A percentile compares a stretch with the other conserved stretches of the same genome.
These are phyloP conservation scores for Suillus plorans DNA, from an alignment of 768 basidiomycete genomes.

Conservation along the genomic window DNA sequence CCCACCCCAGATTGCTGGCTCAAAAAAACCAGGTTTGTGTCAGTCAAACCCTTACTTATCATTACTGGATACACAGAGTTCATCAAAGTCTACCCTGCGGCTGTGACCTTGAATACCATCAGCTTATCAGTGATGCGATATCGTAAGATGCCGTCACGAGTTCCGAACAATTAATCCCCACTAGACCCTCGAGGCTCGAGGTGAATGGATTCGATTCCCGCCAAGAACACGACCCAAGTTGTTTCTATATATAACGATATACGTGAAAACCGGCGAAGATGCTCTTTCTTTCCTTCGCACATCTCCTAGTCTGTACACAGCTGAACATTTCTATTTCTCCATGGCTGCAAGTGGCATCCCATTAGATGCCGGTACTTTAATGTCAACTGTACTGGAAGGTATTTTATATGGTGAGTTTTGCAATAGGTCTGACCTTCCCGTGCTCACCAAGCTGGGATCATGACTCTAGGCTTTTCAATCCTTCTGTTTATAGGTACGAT, in stretches of 20 bases:
- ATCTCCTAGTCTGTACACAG: not conserved
- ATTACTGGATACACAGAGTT: not conserved
- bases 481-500: not conserved
- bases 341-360: not conserved
- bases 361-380: not conserved
- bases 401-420: not conserved
- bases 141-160: not conserved
- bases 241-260: not conserved
- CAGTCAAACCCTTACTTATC: not conserved
- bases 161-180: not conserved
- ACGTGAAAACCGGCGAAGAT: not conserved
- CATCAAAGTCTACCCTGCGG: not conserved
- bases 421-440: not conserved
- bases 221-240: not conserved
- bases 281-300: not conserved
- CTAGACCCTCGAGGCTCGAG: not conserved
- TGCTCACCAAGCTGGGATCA: not conserved
- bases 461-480: not conserved
- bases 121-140: not conserved
- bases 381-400: not conserved
- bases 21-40: not conserved
- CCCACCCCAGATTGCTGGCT: not conserved
- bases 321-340: not conserved
- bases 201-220: not conserved
- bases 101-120: not conserved